Percentiles rank a stretch among this genome's conserved stretches.
Evolutionary conservation across 108 stramenopile genomes (phyloP).

Genomic region (Mediolabrus comicus): DNA sequence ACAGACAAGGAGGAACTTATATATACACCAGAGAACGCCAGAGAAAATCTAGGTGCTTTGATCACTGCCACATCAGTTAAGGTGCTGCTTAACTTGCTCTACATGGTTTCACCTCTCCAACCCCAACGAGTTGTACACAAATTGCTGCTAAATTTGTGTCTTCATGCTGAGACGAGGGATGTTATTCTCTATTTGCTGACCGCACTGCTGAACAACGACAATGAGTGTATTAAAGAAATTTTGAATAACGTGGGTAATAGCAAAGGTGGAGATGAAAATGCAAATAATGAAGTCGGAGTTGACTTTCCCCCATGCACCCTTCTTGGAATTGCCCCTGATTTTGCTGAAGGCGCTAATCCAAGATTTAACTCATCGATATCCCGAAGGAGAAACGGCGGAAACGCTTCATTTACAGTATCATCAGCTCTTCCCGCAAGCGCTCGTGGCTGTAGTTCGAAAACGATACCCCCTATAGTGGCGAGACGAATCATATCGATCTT

Average conservation of each 20-base stretch:
- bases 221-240: conserved; percentile 29
- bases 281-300: not conserved
- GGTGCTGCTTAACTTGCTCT: conserved; percentile 62
- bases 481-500: conserved; percentile 70
- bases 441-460: conserved; percentile 37
- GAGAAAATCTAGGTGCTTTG: conserved; percentile 39
- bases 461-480: conserved; percentile 75
- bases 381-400: conserved; percentile 46
- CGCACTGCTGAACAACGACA: conserved; percentile 66
- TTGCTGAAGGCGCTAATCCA: conserved; percentile 33
- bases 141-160: conserved; percentile 72
- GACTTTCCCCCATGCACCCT: conserved; percentile 72
- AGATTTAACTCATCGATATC: conserved; percentile 30
- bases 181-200: conserved; percentile 46
- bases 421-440: conserved; percentile 72
- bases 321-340: conserved; percentile 74
- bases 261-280: not conserved
- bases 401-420: conserved; percentile 68
- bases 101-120: conserved; percentile 76
- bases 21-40: conserved; percentile 35
- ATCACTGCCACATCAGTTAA: conserved; percentile 56
- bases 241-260: conserved; percentile 31
- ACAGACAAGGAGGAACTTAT: conserved; percentile 48
- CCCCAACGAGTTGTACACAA: conserved; percentile 78
- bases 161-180: conserved; percentile 37